A percentile compares a stretch with the other conserved stretches of the same genome.
Conservation (phyloP, 129 eudicot species). For the Helichrysum umbraculigerum region DNA sequence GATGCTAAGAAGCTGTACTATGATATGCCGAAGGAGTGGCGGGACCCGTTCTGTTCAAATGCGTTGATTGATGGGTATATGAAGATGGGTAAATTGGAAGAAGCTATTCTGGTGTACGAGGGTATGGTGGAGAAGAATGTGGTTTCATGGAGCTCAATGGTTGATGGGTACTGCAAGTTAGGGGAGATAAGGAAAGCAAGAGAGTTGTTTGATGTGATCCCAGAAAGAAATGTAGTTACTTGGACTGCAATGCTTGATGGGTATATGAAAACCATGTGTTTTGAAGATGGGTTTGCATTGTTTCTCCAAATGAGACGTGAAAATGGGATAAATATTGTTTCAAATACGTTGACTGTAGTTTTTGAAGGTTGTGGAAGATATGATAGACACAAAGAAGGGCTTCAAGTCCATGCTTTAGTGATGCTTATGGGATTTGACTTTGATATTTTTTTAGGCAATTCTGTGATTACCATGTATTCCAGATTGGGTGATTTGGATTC, state of each 20-base stretch:
- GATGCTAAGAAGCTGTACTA: slow-evolving; percentile 50
- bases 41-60: slow-evolving; percentile 72
- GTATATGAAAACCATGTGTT: slow-evolving; percentile 47
- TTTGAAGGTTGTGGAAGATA: slow-evolving; percentile 67
- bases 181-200: slow-evolving; percentile 58
- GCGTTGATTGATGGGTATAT: slow-evolving; percentile 66
- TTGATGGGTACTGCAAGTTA: slow-evolving; percentile 71
- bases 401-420: slow-evolving; percentile 64
- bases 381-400: slow-evolving; percentile 50
- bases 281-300: slow-evolving; percentile 60
- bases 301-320: slow-evolving; percentile 61
- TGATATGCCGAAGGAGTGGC: slow-evolving; percentile 41
- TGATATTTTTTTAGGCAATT: slow-evolving; percentile 66
- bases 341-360: slow-evolving; percentile 50
- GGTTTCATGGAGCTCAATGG: slow-evolving; percentile 83
- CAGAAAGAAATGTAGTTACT: slow-evolving; percentile 62
- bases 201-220: slow-evolving; percentile 54
- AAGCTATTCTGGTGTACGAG: slow-evolving; percentile 53
- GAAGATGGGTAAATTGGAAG: slow-evolving; percentile 49
- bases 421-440: slow-evolving; percentile 49
- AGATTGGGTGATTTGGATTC: slow-evolving; percentile 51
- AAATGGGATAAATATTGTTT: slow-evolving; percentile 34
- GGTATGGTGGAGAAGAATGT: slow-evolving; percentile 65
- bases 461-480: slow-evolving; percentile 69
- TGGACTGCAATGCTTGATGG: slow-evolving; percentile 84